These are phyloP conservation scores for Stagonosporopsis chrysanthemi DNA, from an alignment of 2,329 filamentous ascomycete species.

Conservation along the genomic window DNA sequence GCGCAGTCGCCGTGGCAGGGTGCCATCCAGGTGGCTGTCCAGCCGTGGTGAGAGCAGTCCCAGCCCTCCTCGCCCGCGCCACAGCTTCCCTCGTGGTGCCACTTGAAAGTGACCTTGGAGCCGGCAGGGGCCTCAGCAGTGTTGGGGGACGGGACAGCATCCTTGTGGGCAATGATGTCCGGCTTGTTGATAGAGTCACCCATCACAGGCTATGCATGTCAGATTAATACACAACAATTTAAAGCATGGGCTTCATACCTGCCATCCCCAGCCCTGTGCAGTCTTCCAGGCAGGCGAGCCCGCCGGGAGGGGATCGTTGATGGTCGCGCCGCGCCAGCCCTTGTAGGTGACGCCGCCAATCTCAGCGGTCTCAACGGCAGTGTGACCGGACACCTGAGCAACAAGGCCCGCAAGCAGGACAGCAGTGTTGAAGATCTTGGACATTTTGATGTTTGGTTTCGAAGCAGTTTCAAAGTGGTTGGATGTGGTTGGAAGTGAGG, in stretches of 20 bases:
- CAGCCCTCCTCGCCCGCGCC: constrained; percentile 37
- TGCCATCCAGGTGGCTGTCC: constrained; percentile 44
- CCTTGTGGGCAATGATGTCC: constrained; percentile 44
- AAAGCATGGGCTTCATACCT: too few species aligned
- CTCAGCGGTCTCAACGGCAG: constrained; percentile 36
- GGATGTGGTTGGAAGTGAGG: constrained; percentile 5
- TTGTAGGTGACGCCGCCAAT: constrained; percentile 39
- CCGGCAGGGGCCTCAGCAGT: constrained; percentile 40
- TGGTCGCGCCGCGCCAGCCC: constrained; percentile 38
- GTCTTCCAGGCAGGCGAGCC: constrained; percentile 46
- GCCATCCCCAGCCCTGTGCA: constrained; percentile 40
- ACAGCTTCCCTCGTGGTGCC: constrained; percentile 41
- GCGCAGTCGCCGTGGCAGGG: constrained; percentile 46
- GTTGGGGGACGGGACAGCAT: constrained; percentile 41
- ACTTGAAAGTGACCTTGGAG: constrained; percentile 41
- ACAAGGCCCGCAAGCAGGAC: constrained; percentile 39
- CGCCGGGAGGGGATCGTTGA: constrained; percentile 33
- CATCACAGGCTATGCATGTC: constrained; percentile 34
- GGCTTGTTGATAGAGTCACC: constrained; percentile 35
- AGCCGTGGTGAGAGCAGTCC: constrained; percentile 46
- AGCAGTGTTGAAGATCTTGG: constrained; percentile 39
- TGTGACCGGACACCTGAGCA: constrained; percentile 36
- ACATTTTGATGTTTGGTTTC: constrained; percentile 27
- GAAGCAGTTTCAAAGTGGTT: background rate
- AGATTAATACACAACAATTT: too few species aligned